phyloP scores from a whole-genome alignment of 768 basidiomycete genomes.

The Amanita subjunquillea region DNA sequence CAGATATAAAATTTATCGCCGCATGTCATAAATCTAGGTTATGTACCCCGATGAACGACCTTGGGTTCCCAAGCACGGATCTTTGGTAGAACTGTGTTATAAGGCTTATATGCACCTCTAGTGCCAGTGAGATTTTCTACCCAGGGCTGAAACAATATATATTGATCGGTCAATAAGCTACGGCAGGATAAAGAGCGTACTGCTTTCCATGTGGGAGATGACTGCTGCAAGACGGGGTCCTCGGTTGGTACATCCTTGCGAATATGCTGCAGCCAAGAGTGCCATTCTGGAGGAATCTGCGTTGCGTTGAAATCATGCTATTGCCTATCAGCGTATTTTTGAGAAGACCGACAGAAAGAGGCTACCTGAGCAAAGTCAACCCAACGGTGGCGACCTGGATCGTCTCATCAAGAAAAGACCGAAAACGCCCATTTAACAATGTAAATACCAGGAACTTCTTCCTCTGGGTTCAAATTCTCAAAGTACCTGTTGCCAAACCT shows the following conservation, averaged over 20 bases:
- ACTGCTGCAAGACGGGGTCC: slow-evolving; percentile 60
- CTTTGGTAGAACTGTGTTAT: slow-evolving; percentile 82
- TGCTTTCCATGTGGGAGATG: slow-evolving; percentile 72
- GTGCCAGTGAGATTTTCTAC: slow-evolving; percentile 90
- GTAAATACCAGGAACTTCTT: slow-evolving; percentile 76
- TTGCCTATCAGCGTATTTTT: slow-evolving; percentile 2
- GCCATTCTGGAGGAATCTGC: slow-evolving; percentile 95
- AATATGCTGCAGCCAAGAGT: slow-evolving; percentile 90
- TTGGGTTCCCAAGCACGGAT: slow-evolving; percentile 79
- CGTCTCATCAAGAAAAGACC: neutral
- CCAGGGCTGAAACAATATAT: slow-evolving; percentile 45
- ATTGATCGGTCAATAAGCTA: slow-evolving; percentile 5
- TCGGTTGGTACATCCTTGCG: slow-evolving; percentile 71
- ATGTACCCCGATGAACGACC: slow-evolving; percentile 34
- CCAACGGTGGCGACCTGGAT: slow-evolving; percentile 88
- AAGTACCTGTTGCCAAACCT: slow-evolving; percentile 94
- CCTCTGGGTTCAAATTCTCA: slow-evolving; percentile 80
- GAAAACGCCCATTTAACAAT: neutral
- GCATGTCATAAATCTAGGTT: neutral
- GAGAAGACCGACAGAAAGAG: neutral
- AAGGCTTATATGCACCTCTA: slow-evolving; percentile 79
- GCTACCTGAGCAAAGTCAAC: slow-evolving; percentile 83
- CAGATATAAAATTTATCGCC: neutral
- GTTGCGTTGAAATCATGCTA: slow-evolving; percentile 85
- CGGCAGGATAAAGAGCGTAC: slow-evolving; percentile 34